Evolutionary conservation across 129 eudicot genomes (phyloP).

Genomic region (Erigeron canadensis): DNA sequence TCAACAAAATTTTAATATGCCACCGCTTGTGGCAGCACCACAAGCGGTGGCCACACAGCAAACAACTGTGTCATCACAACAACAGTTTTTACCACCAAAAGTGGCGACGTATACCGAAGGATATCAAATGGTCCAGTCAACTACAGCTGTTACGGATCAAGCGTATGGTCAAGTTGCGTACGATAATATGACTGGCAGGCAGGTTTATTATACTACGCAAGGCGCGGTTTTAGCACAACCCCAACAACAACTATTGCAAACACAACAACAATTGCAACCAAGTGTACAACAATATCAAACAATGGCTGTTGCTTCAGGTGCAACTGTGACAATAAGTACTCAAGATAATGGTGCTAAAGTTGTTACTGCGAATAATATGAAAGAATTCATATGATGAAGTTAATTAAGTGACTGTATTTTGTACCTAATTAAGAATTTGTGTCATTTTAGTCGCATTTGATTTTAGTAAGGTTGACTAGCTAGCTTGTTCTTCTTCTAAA

Average conservation of each 20-base stretch:
- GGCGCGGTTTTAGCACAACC: conserved; percentile 32
- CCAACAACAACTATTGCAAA: conserved; percentile 4
- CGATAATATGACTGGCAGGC: conserved; percentile 60
- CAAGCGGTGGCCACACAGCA: conserved; percentile 41
- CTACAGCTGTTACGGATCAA: conserved; percentile 29
- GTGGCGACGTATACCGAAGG: conserved; percentile 53
- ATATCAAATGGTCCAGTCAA: conserved; percentile 39
- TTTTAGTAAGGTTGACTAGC: too few relatives aligned
- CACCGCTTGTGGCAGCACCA: conserved; percentile 1
- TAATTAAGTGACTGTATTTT: too few relatives aligned
- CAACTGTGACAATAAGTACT: too few relatives aligned
- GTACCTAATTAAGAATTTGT: too few relatives aligned
- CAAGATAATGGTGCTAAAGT: too few relatives aligned
- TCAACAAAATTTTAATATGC: conserved; percentile 51
- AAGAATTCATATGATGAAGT: background rate
- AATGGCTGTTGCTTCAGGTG: too few relatives aligned
- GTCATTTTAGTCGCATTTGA: too few relatives aligned
- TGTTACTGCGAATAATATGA: background rate
- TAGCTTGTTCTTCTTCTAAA: too few relatives aligned
- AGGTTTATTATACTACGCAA: conserved; percentile 49
- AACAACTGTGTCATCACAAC: conserved; percentile 29
- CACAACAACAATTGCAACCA: conserved; percentile 25
- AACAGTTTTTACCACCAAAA: conserved; percentile 33
- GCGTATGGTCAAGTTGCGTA: conserved; percentile 54
- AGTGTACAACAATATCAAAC: conserved; percentile 38